A percentile compares a stretch with the other conserved stretches of the same genome.
Conservation (phyloP, 139 green algal species). For the Chlorella sp. region DNA sequence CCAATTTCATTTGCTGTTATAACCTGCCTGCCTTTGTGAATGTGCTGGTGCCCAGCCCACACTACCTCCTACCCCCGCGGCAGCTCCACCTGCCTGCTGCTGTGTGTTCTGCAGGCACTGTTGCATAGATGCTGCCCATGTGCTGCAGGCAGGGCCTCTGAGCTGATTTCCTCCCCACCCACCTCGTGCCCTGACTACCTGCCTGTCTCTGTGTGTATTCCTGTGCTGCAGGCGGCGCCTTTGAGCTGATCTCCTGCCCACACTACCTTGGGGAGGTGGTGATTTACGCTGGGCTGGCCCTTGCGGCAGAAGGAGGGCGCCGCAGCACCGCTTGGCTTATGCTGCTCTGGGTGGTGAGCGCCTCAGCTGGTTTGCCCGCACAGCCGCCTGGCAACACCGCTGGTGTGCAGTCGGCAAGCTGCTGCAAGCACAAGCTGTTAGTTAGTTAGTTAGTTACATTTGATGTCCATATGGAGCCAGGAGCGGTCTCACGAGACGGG, state of each 20-base stretch:
- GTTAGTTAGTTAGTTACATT: too few relatives aligned
- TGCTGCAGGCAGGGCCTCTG: too few relatives aligned
- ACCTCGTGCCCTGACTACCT: background rate
- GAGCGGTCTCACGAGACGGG: too few relatives aligned
- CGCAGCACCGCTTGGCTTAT: constrained; percentile 36
- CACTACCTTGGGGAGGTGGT: constrained; percentile 89
- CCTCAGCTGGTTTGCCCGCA: background rate
- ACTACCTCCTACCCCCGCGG: too few relatives aligned
- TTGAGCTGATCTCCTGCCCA: constrained; percentile 81
- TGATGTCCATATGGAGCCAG: too few relatives aligned
- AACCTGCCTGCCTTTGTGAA: too few relatives aligned
- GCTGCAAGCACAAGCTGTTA: background rate
- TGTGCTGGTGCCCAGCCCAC: too few relatives aligned
- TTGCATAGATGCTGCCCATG: too few relatives aligned
- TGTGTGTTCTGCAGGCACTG: background rate
- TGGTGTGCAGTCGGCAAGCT: background rate
- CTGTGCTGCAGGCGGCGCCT: constrained; percentile 61
- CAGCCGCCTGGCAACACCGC: background rate
- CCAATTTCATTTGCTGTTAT: too few relatives aligned
- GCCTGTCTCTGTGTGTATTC: background rate
- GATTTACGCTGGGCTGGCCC: constrained; percentile 74
- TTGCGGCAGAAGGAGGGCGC: constrained; percentile 20
- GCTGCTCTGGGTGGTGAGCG: constrained; percentile 56
- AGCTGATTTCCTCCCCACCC: too few relatives aligned
- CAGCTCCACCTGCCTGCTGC: background rate